phyloP scores from a whole-genome alignment of 768 basidiomycete species.

The Clavaria fumosa region DNA sequence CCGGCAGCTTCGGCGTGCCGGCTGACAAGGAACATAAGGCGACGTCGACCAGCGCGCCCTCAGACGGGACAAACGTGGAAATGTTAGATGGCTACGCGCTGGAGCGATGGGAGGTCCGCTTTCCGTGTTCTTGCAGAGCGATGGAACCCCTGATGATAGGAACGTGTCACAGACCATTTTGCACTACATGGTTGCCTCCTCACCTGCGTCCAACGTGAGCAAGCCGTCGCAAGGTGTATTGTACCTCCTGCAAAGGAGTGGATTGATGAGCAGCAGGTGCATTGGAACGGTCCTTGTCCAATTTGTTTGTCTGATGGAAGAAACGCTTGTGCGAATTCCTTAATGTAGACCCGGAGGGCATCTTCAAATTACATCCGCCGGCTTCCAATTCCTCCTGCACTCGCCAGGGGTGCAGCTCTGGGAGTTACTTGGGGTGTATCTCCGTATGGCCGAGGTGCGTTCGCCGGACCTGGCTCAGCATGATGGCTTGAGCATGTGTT shows the following conservation, averaged over 20 bases:
- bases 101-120: constrained; percentile 77
- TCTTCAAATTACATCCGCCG: constrained; percentile 81
- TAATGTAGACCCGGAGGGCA: too few relatives aligned
- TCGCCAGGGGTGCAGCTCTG: constrained; percentile 91
- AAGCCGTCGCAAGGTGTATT: constrained; percentile 76
- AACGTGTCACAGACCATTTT: constrained; percentile 62
- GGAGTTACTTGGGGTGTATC: constrained; percentile 84
- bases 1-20: constrained; percentile 74
- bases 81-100: constrained; percentile 75
- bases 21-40: constrained; percentile 48
- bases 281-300: constrained; percentile 8
- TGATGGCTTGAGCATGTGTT: too few relatives aligned
- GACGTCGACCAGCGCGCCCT: too few relatives aligned
- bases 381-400: constrained; percentile 93
- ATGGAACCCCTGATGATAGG: neutral
- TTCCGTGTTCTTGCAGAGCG: neutral
- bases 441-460: constrained; percentile 69
- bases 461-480: constrained; percentile 6
- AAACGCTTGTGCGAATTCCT: too few relatives aligned
- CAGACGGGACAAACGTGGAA: constrained; percentile 37
- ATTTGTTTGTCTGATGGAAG: constrained; percentile 1
- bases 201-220: constrained; percentile 55
- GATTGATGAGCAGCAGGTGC: constrained; percentile 58
- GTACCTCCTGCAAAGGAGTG: constrained; percentile 67
- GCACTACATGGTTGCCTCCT: constrained; percentile 96